These are phyloP conservation scores for Plectosphaerella sp. DNA, from an alignment of 2,329 filamentous ascomycete genomes.

Conservation along the genomic window DNA sequence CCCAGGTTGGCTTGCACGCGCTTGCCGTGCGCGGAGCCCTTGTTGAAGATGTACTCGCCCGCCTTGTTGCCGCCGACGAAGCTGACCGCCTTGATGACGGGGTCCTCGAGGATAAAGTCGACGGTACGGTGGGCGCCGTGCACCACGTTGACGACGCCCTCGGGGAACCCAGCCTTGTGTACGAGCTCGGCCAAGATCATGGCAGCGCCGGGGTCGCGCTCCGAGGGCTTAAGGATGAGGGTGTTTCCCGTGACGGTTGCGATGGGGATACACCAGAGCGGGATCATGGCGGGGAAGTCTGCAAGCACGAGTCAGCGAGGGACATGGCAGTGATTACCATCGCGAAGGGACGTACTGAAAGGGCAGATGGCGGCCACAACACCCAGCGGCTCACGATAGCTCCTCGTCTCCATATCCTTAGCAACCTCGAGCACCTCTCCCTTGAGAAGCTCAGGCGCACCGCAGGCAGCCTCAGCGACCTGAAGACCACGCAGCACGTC, in stretches of 20 bases:
- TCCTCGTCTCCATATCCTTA: constrained; percentile 86
- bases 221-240: constrained; percentile 78
- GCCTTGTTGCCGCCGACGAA: constrained; percentile 88
- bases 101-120: constrained; percentile 82
- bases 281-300: constrained; percentile 92
- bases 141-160: constrained; percentile 77
- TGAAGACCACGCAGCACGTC: constrained; percentile 80
- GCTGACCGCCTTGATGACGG: constrained; percentile 78
- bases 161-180: constrained; percentile 75
- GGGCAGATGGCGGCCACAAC: constrained; percentile 82
- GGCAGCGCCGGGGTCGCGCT: constrained; percentile 77
- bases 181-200: constrained; percentile 83
- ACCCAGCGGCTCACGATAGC: constrained; percentile 76
- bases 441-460: constrained; percentile 75
- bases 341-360: constrained; percentile 57
- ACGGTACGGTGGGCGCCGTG: constrained; percentile 78
- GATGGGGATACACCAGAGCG: constrained; percentile 85
- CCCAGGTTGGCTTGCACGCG: constrained; percentile 84
- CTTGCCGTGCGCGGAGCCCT: constrained; percentile 80
- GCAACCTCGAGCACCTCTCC: constrained; percentile 81
- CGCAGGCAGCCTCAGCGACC: constrained; percentile 79
- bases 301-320: constrained; percentile 10
- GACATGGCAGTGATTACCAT: not conserved
- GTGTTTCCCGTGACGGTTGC: constrained; percentile 82
- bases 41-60: constrained; percentile 78